Evolutionary conservation across 441 rosid genomes (phyloP).

Genomic region (Brassica hybrid): DNA sequence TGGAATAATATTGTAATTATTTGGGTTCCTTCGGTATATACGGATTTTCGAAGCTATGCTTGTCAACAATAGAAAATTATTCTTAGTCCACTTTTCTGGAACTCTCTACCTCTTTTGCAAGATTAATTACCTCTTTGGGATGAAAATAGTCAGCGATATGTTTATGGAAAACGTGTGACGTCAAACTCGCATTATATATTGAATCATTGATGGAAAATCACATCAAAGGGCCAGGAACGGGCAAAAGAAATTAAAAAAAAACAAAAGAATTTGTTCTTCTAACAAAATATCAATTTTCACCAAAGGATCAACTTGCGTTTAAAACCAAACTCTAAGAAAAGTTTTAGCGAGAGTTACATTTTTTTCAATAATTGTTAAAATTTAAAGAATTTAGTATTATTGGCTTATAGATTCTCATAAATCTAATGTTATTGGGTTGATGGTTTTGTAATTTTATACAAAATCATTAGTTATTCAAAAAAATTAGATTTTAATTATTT

Average conservation of each 20-base stretch:
- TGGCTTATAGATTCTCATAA: no score
- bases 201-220: neutral
- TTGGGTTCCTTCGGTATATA: slow-evolving; percentile 25
- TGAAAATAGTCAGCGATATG: slow-evolving; percentile 1
- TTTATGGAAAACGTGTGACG: slow-evolving; percentile 13
- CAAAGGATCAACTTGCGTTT: neutral
- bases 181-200: neutral
- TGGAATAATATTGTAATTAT: slow-evolving; percentile 24
- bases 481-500: no score
- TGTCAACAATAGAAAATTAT: neutral
- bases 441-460: no score
- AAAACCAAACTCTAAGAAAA: neutral
- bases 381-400: no score
- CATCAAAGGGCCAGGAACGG: slow-evolving; percentile 4
- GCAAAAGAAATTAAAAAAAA: neutral
- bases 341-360: no score
- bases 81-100: neutral
- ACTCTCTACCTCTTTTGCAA: slow-evolving; percentile 6
- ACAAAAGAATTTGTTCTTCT: slow-evolving; percentile 3
- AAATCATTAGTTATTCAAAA: no score
- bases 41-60: slow-evolving; percentile 5
- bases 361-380: no score
- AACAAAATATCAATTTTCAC: neutral
- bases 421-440: no score
- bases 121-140: slow-evolving; percentile 17